Base-by-base conservation (phyloP, 2,329 filamentous ascomycete species). In the Clonostachys rosea region DNA sequence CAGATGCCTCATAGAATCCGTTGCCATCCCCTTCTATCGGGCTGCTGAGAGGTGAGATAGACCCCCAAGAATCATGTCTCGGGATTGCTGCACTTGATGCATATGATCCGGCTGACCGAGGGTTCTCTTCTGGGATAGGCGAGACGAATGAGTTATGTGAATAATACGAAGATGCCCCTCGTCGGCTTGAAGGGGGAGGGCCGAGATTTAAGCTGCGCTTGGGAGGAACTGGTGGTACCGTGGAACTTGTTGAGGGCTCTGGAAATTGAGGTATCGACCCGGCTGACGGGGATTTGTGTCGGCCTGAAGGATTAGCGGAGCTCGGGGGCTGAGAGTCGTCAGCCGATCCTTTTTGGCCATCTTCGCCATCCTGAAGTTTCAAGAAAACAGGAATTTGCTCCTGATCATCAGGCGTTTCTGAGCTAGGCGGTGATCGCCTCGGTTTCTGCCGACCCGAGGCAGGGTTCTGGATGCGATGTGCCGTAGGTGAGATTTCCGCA, bases 11-110 rank as follows among this genome's bases (percentile, higher is more conserved):
- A 50, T 75, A 76, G 52, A 73, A 73, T 12, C 68, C 67, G n/a
- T 75, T 75, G n/a, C 60, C 48, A 30, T 30, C 24, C 24, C 24
- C 24, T 9, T 30, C 24, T n/a, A 24, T 34, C 58, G 76, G 66
- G 55, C 70, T 56, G 46, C 74, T 64, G 60, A 72, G 78, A 34
- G 60, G 60, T 12, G 62, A 61, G 4, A 71, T 70, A 12, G 48
- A 50, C 8, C 66, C 60, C 5, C 73, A 77, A 5, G 73, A 79
- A 79, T 85, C 90, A 54, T 73, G 82, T 17, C 82, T 79, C 2
- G 87, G 86, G 61, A 90, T 87, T 1, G 80, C 86, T 35, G 82
- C 79, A 54, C 86, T 90, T 4, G 87, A 90, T 18, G 81, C 86
- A 57, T 81, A 85, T 0, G 87, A 89, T 30, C 74, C 73, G 58